These are phyloP conservation scores for Chionographis japonica DNA, from an alignment of 106 monocot species.

Conservation along the genomic window DNA sequence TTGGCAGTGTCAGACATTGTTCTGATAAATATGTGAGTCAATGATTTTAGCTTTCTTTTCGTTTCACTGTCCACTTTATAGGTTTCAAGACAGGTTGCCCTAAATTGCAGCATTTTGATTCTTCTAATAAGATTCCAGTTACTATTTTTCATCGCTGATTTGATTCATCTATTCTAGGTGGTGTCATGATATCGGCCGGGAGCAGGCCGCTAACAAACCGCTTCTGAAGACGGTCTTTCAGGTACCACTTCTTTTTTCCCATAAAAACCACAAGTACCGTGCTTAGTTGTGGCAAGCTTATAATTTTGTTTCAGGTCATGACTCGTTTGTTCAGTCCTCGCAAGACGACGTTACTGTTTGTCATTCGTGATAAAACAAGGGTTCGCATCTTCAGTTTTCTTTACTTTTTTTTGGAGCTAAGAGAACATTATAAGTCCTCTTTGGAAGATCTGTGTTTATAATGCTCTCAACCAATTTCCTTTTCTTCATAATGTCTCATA, in stretches of 20 bases:
- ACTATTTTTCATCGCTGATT: not conserved
- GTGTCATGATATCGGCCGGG: constrained; percentile 89
- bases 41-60: not conserved
- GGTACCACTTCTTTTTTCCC: constrained; percentile 18
- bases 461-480: not conserved
- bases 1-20: constrained; percentile 74
- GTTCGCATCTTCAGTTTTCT: constrained; percentile 4
- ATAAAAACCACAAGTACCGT: not conserved
- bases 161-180: constrained; percentile 30
- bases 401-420: not conserved
- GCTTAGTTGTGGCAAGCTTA: not conserved
- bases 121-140: not conserved
- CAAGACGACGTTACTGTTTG: constrained; percentile 56
- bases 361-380: constrained; percentile 62
- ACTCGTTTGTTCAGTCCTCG: constrained; percentile 55
- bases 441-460: not conserved
- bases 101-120: not conserved
- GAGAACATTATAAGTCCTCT: not conserved
- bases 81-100: not conserved
- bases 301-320: constrained; percentile 30
- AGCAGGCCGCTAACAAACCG: constrained; percentile 80
- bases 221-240: constrained; percentile 78
- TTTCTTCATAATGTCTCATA: not conserved
- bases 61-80: no score
- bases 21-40: constrained; percentile 65